Base-by-base conservation (phyloP, 768 basidiomycete genomes). In the Suillus sp. region DNA sequence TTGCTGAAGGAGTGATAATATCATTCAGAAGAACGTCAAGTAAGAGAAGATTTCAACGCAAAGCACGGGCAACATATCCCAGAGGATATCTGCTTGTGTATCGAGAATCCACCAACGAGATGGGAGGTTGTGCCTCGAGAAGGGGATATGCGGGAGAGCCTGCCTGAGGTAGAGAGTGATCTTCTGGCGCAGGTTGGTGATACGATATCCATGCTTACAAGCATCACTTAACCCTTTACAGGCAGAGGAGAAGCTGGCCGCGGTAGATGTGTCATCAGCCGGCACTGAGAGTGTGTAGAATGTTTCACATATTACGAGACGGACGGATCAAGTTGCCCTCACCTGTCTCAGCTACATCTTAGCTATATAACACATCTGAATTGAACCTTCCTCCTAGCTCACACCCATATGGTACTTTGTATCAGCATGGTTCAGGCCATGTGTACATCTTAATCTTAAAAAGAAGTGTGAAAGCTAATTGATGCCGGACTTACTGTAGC, bases 41-140 rank as follows among this genome's bases (percentile, higher is more conserved):
- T 84, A 14, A 84, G 93, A 42, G 81, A 83, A 54, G 82, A 81
- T 38, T 95, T 95, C 74, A 91, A 92, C 65, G 79, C 80, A 3
- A 87, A 88, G 53, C 86, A 93, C 57, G 92, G 91, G 0, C 80
- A 81, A 14, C 84, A 89, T 71, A 81, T 95, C 2, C 92, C 92
- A 0, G 83, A 88, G 66, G 93, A 95, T 67, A 81, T 95, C 43
- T 94, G 93, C 71, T 77, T 93, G 18, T 91, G 84, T 64, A 86
- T 93, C 59, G 85, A 84, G 66, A 90, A 93, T 71, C 74, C 83
- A 11, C 92, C 92, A 11, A 92, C 90, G 42, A 81, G 80, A 59
- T 92, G 89, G 87, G 84, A 89, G 64, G 80, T 92, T 14, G 71
- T 83, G 1, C 87, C 91, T 0, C 80, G 77, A 72, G 76, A 81